Evolutionary conservation across 768 basidiomycete species (phyloP), one percentile per base, ranked within the genome.

Genomic region (Russula virescens): DNA sequence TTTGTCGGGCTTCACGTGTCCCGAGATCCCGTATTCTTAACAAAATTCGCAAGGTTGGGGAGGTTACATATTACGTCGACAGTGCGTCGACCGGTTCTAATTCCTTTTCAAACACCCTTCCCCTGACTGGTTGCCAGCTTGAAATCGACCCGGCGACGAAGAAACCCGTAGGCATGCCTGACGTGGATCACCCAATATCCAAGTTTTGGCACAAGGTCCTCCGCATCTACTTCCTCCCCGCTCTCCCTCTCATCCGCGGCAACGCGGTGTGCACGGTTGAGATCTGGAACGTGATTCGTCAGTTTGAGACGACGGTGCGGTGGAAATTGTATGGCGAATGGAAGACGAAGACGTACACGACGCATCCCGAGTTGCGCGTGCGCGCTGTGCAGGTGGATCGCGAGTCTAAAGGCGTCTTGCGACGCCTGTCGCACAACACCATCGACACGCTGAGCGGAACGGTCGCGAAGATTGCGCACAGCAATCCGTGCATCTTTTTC

Each of bases 251-350:
- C 51, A 87, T 93, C 62, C 83, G 86, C 34, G 87, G 88, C 42
- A 94, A 94, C 69, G 88, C 93, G 8, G 88, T 93, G 25, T 91
- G 88, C 72, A 90, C 92, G 28, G 87, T 89, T 49, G 95, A 98
- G 69, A 80, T 98, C 9, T 99, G 97, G 97, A 85, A 86, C 61
- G 85, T 98, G 55, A 82, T 98, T 52, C 80, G 85, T 45, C 83
- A 85, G 65, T 91, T 88, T 71, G 87, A 90, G 60, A 86, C 86
- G 57, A 83, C 86, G 7, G 77, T 82, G 25, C 91, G 97, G 10
- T 99, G 94, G 88, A 82, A 81, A 51, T 78, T 99, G 35, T 99
- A 99, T 70, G 97, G 94, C 46, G 95, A 98, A 76, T 98, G 97
- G 97, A 89, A 88, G 73, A 78, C 83, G 42, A 76, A 76, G 50